Base-by-base conservation (phyloP, 345 rosid species). In the Eucalyptus albens region DNA sequence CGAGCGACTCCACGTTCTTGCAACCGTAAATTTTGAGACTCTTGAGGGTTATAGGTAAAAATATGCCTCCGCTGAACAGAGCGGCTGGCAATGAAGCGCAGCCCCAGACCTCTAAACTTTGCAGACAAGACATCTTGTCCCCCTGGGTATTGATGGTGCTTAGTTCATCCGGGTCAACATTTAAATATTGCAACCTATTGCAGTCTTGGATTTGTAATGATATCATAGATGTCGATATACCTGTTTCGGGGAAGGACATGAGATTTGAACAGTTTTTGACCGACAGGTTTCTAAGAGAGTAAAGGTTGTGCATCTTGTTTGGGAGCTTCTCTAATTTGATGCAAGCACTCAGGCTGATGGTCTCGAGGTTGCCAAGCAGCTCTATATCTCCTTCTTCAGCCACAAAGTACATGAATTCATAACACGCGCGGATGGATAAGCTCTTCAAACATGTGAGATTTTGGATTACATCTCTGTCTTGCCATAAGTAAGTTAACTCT, bases 131-230 rank as follows among this genome's bases (percentile, higher is more conserved):
- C n/a, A n/a, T n/a, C n/a, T n/a, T n/a, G n/a, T n/a, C n/a, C n/a
- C n/a, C n/a, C n/a, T n/a, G n/a, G n/a, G n/a, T n/a, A n/a, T n/a
- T n/a, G n/a, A n/a, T n/a, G n/a, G n/a, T n/a, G n/a, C n/a, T n/a
- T n/a, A n/a, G n/a, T n/a, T n/a, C n/a, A n/a, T n/a, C n/a, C n/a
- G n/a, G n/a, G n/a, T n/a, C n/a, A n/a, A n/a, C n/a, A n/a, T n/a
- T n/a, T n/a, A n/a, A n/a, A n/a, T n/a, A n/a, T n/a, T n/a, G 55
- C 55, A 51, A 51, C 22, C 0, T 51, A 0, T 51, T 1, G 9
- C 55, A 51, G 0, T 0, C 2, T 0, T 0, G 0, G 1, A 51
- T 17, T 0, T 6, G 0, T 51, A 51, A 51, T 6, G 9, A 16
- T 51, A 0, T 17, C 22, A 51, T 1, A 0, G 55, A 51, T 0